Evolutionary conservation across 2,329 filamentous ascomycete genomes (phyloP).

Genomic region (Blastomyces gilchristii): DNA sequence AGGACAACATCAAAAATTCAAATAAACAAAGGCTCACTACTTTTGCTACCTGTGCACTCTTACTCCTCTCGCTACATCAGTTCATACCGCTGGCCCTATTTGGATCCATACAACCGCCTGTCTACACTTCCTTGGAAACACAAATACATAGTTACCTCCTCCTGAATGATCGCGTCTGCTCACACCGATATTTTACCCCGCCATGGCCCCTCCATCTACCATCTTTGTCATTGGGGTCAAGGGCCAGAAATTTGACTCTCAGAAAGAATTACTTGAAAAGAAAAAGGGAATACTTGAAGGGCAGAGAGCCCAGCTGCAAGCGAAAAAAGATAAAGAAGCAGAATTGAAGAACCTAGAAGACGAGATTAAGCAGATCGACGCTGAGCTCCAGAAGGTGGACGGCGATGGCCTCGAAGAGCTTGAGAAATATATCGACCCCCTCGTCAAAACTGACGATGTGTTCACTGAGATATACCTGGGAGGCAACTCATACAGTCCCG

Average conservation of each 20-base stretch:
- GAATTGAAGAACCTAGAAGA: neutral
- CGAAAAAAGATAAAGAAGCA: neutral
- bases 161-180: conserved; percentile 8
- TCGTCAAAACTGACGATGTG: conserved; percentile 61
- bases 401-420: conserved; percentile 73
- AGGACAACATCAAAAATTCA: neutral
- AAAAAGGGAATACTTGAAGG: neutral
- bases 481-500: conserved; percentile 87
- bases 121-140: neutral
- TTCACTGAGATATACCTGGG: conserved; percentile 71
- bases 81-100: neutral
- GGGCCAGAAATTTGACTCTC: conserved; percentile 33
- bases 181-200: conserved; percentile 22
- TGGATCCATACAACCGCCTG: neutral
- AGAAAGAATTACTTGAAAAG: neutral
- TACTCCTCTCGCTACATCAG: neutral
- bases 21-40: neutral
- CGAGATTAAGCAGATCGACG: neutral
- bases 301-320: neutral
- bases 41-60: too few relatives aligned
- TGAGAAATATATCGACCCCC: conserved; percentile 66
- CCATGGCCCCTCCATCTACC: conserved; percentile 41
- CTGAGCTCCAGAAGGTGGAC: neutral
- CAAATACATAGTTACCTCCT: conserved; percentile 12
- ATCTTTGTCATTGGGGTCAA: conserved; percentile 82